Evolutionary conservation across 2,329 filamentous ascomycete genomes (phyloP), one percentile per base, ranked within the genome.

Genomic region (Exophiala sp.): DNA sequence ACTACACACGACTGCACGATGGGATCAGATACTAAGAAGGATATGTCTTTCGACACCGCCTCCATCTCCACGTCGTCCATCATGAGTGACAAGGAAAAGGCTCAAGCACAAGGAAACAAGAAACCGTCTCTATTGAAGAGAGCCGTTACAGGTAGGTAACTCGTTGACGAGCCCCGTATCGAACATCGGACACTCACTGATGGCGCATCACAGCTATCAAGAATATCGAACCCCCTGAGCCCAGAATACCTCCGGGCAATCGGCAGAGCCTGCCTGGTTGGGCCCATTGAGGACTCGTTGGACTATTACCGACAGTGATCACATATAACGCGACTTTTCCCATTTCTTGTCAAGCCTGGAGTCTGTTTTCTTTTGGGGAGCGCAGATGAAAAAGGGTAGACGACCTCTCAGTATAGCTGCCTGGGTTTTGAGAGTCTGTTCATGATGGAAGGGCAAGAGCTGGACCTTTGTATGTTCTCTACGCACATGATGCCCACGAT

Each of bases 221-320:
- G 36, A 53, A 57, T 41, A 47, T 57, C 38, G 50, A 53, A 21
- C 55, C 50, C 21, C 55, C 54, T 8, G 54, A 56, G 49, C 54
- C 54, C 29, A 52, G 54, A 21, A 56, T 56, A 20, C 54, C 54
- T 10, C 38, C 51, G 34, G 49, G 54, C 12, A 39, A 49, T 20
- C 44, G 41, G 12, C 16, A 46, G 24, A 18, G 47, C 36, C 10
- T 56, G 5, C 54, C 54, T 4, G 54, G 45, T 29, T 57, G 50
- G 54, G 18, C 54, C 32, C 33, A 45, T 49, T 52, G 41, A 49
- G 32, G 12, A 5, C 39, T 20, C 18, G 7, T 8, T 8, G 24
- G 24, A 8, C 24, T 29, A 1, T 5, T 29, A 29, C 24, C 24
- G 24, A 29, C 4, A 29, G 1, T 29, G 24, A 29, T 29, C 7